Conservation (phyloP, 495 filamentous ascomycete species). For the Clavariopsis aquatica region DNA sequence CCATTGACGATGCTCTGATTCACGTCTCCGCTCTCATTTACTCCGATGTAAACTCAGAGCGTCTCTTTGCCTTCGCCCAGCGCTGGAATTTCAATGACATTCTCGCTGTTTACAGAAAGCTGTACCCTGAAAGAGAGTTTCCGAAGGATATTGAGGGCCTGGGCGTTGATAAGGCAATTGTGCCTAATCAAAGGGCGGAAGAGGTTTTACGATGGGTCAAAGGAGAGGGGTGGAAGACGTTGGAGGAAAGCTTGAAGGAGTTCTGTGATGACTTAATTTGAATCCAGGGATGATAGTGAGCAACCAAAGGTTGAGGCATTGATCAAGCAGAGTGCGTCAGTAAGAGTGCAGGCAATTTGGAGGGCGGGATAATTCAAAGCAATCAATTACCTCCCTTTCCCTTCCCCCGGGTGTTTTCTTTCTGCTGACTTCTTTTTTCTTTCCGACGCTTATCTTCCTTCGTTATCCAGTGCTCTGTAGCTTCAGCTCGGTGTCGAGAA, state of each 20-base stretch:
- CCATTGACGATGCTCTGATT: constrained; percentile 27
- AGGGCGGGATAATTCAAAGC: no score
- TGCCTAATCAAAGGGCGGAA: constrained; percentile 23
- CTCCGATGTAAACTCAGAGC: constrained; percentile 27
- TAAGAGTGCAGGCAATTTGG: no score
- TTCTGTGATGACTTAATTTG: constrained; percentile 6
- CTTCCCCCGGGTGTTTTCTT: no score
- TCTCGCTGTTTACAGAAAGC: constrained; percentile 22
- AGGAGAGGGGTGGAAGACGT: constrained; percentile 19
- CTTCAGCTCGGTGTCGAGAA: no score
- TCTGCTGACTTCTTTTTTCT: no score
- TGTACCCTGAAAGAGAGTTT: constrained; percentile 26
- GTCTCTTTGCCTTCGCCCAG: constrained; percentile 32
- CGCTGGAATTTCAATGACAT: constrained; percentile 27
- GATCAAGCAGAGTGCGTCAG: no score
- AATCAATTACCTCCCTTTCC: no score
- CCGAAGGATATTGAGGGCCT: constrained; percentile 20
- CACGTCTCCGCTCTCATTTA: constrained; percentile 35
- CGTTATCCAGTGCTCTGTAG: no score
- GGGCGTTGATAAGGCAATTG: constrained; percentile 14
- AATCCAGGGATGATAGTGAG: no score
- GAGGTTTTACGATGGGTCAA: constrained; percentile 32
- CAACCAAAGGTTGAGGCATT: no score
- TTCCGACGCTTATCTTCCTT: no score
- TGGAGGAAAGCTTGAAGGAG: constrained; percentile 19